Evolutionary conservation across 139 green algal species (phyloP).

Genomic region (Yamagishiella unicocca): DNA sequence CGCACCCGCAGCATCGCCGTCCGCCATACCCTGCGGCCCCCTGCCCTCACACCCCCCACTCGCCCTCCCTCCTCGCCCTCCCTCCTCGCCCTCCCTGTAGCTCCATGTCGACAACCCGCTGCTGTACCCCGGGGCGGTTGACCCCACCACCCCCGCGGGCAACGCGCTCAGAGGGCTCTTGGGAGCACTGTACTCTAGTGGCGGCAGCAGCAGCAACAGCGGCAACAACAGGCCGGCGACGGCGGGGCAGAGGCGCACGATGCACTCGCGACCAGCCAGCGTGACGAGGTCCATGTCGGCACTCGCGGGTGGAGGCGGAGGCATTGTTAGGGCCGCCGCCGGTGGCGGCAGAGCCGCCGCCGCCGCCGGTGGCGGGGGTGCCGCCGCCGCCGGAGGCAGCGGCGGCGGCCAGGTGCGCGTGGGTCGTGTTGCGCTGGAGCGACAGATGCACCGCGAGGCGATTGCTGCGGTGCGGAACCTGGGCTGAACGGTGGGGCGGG

Average conservation of each 20-base stretch:
- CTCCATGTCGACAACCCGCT: slow-evolving; percentile 5
- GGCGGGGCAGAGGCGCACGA: not conserved
- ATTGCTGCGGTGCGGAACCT: slow-evolving; percentile 14
- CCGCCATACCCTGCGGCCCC: too few species aligned
- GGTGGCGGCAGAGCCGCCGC: not conserved
- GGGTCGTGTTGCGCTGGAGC: slow-evolving; percentile 7
- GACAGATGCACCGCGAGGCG: slow-evolving; percentile 4
- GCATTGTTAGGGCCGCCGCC: too few species aligned
- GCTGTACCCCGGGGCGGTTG: not conserved
- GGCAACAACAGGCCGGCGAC: not conserved
- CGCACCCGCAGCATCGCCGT: too few species aligned
- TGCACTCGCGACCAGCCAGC: not conserved
- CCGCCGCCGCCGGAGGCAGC: not conserved
- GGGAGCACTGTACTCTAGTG: not conserved
- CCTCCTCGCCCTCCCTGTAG: too few species aligned
- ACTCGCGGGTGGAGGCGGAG: not conserved
- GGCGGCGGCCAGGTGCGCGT: not conserved
- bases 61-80: too few species aligned
- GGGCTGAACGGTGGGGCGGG: too few species aligned
- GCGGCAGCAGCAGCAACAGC: not conserved
- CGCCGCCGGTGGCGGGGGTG: not conserved
- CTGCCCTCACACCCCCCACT: too few species aligned
- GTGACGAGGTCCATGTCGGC: not conserved
- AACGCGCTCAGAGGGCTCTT: not conserved
- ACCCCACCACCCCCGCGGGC: not conserved